Evolutionary conservation across 2,329 filamentous ascomycete genomes (phyloP), one percentile per base, ranked within the genome.

Genomic region (Trichoderma sp.): DNA sequence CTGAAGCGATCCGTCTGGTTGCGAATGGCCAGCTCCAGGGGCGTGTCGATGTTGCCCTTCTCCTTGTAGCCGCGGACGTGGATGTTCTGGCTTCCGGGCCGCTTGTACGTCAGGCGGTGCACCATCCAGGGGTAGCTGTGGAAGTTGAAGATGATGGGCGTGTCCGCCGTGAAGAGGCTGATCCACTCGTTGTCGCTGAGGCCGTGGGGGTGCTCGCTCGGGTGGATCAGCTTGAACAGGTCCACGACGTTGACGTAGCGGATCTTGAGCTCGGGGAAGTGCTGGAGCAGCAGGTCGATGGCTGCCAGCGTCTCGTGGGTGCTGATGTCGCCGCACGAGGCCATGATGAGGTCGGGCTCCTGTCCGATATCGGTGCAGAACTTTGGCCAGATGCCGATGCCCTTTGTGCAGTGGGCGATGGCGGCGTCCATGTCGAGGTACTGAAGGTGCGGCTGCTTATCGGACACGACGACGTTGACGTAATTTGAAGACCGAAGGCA

Each of bases 41-140:
- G 90, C 0, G 90, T 93, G 74, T 93, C 89, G 70, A 93, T 93
- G 75, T 93, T 93, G 54, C 90, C 90, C 83, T 93, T 93, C 80
- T 93, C 90, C 72, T 85, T 88, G 80, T 93, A 93, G 1, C 90
- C 90, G 39, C 88, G 82, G n/a, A 93, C 90, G 71, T 91, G 87
- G 68, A 93, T 76, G 76, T 90, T 87, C 52, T 81, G 74, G 74
- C 83, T 85, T 5, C 89, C 90, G 1, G 87, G 88, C 1, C 90
- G 86, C 78, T 90, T 89, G 79, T 92, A 93, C 0, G 89, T 90
- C 70, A 93, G 77, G 58, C 90, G 83, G 78, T 93, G 90, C 59
- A 93, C 85, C 71, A 93, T 81, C 89, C 88, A 93, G 9, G 90
- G 90, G 78, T 93, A 93, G 39, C 86, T 89, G 79, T 93, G 90